These are phyloP conservation scores for Cercospora nicotianae DNA, from an alignment of 2,329 filamentous ascomycete species.

Conservation along the genomic window DNA sequence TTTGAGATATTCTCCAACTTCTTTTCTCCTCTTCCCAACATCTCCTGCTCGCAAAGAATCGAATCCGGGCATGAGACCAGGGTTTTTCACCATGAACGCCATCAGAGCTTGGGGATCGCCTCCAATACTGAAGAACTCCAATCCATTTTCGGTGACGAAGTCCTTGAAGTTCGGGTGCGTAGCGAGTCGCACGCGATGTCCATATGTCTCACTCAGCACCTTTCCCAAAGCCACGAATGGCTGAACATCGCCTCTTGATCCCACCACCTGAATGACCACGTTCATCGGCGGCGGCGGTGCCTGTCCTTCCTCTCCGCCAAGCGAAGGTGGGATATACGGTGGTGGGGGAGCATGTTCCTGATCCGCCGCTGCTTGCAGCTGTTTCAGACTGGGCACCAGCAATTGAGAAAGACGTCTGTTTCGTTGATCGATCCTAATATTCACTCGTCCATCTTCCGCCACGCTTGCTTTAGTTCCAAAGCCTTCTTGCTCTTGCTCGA, in stretches of 20 bases:
- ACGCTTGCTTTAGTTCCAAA: conserved; percentile 44
- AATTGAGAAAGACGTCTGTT: conserved; percentile 65
- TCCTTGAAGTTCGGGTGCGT: conserved; percentile 52
- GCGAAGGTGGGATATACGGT: conserved; percentile 70
- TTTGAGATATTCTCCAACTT: conserved; percentile 75
- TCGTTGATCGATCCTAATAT: conserved; percentile 76
- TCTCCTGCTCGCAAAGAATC: conserved; percentile 75
- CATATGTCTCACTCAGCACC: conserved; percentile 51
- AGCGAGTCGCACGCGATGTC: conserved; percentile 50
- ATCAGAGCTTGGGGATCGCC: conserved; percentile 53
- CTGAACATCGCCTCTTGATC: conserved; percentile 53
- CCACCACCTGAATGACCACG: conserved; percentile 52
- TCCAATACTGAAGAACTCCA: conserved; percentile 55
- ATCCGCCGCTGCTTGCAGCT: conserved; percentile 53
- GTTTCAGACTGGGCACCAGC: conserved; percentile 63
- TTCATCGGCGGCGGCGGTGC: conserved; percentile 51
- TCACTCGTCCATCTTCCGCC: conserved; percentile 69
- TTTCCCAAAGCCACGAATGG: conserved; percentile 53
- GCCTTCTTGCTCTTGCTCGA: conserved; percentile 42
- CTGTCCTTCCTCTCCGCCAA: conserved; percentile 65
- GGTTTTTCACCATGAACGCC: conserved; percentile 90
- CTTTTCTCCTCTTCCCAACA: conserved; percentile 69
- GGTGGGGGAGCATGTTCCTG: conserved; percentile 57
- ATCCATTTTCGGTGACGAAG: conserved; percentile 51
- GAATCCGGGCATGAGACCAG: conserved; percentile 79